Evolutionary conservation across 371 early-diverging fungal genomes (phyloP), one percentile per base, ranked within the genome.

Genomic region (Fennellomyces sp.): DNA sequence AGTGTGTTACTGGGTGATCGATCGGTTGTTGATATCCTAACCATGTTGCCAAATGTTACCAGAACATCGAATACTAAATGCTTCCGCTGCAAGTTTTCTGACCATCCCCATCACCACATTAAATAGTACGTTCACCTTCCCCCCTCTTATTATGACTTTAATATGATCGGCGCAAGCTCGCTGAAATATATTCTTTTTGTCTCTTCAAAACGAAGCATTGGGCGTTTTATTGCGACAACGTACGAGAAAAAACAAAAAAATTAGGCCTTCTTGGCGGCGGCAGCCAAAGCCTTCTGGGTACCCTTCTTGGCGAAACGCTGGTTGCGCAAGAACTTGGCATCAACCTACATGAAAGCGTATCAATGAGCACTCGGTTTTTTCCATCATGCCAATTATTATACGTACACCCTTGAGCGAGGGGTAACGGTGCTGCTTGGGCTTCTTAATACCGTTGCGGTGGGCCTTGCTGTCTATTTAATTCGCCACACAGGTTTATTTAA

Each of bases 291-390:
- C 65, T 66, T 67, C 59, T 69, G 57, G 48, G 78, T 78, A 66
- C 81, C 96, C 80, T 88, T 88, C 90, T 91, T 93, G 75, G 97
- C 98, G 80, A 88, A 95, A 70, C 97, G 93, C 86, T 96, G 97
- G 94, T 98, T 98, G 75, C 97, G 94, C 75, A 94, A 75, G 92
- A 97, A 97, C 91, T 97, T 97, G 85, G 96, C 91, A 87, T 94
- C 94, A 60, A 95, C 85, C 87, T 86, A 70, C 0, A 54, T 35
- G 21, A 50, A 60, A 35, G 33, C 27, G 19, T 23, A 15, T 49
- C 23, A 49, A 49, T 5, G 13, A 25, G 15, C 6, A 27, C 27
- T 25, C 6, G 48, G 15, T 19, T 49, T 8, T n/a, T 33, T 27
- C 52, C 27, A 15, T 26, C 5, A 2, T 21, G 10, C 17, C 19